These are phyloP conservation scores for Ceratobasidium sp. DNA, from an alignment of 1,284 basidiomycete species.

Conservation along the genomic window DNA sequence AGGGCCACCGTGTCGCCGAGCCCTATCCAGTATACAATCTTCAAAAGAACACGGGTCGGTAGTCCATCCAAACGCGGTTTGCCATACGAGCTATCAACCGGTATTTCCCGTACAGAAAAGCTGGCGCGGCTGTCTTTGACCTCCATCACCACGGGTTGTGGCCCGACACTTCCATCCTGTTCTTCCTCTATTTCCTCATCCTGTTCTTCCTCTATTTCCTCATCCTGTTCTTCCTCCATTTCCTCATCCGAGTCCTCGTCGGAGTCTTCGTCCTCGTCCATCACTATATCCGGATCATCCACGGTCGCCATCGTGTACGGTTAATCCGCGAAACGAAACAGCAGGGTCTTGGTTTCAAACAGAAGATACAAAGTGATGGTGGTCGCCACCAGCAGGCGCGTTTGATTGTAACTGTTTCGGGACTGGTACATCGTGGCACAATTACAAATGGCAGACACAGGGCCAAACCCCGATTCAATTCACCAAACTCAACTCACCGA, in stretches of 20 bases:
- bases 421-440: conserved; percentile 34
- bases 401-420: conserved; percentile 22
- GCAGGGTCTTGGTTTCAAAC: conserved; percentile 16
- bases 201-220: not conserved
- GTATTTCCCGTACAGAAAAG: not conserved
- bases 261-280: not conserved
- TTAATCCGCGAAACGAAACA: conserved; percentile 8
- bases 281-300: conserved; percentile 13
- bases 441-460: conserved; percentile 26
- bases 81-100: conserved; percentile 20
- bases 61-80: conserved; percentile 24
- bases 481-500: conserved; percentile 20
- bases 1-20: conserved; percentile 2
- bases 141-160: not conserved
- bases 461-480: conserved; percentile 8
- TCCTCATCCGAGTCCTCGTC: not conserved
- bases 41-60: not conserved
- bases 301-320: conserved; percentile 7
- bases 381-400: conserved; percentile 11
- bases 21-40: not conserved
- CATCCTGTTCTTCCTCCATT: not conserved
- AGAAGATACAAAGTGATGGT: not conserved
- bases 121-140: not conserved
- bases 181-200: conserved; percentile 1
- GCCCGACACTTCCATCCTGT: not conserved